Conservation (phyloP, 2,329 filamentous ascomycete species). For the Dactylellina sp. region DNA sequence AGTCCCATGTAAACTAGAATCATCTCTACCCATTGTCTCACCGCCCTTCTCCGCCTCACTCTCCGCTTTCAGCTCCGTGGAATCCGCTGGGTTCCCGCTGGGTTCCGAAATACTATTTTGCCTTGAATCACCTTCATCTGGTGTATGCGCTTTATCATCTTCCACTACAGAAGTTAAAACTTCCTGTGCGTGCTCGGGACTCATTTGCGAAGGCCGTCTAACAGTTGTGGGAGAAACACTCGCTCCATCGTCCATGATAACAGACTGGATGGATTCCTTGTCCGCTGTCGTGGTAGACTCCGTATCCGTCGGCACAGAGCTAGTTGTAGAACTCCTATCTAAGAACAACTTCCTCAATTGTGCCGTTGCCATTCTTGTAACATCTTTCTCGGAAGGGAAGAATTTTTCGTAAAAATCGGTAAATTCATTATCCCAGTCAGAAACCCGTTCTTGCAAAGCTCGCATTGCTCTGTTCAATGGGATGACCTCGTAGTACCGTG, state of each 20-base stretch:
- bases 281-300: slow-evolving; percentile 70
- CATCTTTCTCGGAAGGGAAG: slow-evolving; percentile 94
- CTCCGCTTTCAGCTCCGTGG: slow-evolving; percentile 41
- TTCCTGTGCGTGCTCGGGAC: slow-evolving; percentile 71
- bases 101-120: slow-evolving; percentile 51
- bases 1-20: slow-evolving; percentile 43
- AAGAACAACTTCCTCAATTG: slow-evolving; percentile 96
- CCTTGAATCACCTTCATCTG: slow-evolving; percentile 23
- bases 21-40: slow-evolving; percentile 18
- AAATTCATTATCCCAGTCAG: slow-evolving; percentile 93
- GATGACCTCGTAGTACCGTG: slow-evolving; percentile 96
- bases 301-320: slow-evolving; percentile 77
- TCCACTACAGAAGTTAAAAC: slow-evolving; percentile 75
- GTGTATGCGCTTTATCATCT: slow-evolving; percentile 67
- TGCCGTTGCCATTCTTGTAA: slow-evolving; percentile 87
- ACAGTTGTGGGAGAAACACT: slow-evolving; percentile 45
- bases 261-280: slow-evolving; percentile 51
- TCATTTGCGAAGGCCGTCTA: slow-evolving; percentile 40
- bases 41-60: slow-evolving; percentile 25
- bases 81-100: slow-evolving; percentile 33
- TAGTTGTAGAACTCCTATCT: slow-evolving; percentile 77
- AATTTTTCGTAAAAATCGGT: slow-evolving; percentile 91
- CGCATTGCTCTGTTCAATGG: slow-evolving; percentile 89
- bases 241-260: slow-evolving; percentile 46
- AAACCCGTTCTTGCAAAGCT: slow-evolving; percentile 90